phyloP scores from a whole-genome alignment of 345 rosid species.

The Linum usitatissimum region DNA sequence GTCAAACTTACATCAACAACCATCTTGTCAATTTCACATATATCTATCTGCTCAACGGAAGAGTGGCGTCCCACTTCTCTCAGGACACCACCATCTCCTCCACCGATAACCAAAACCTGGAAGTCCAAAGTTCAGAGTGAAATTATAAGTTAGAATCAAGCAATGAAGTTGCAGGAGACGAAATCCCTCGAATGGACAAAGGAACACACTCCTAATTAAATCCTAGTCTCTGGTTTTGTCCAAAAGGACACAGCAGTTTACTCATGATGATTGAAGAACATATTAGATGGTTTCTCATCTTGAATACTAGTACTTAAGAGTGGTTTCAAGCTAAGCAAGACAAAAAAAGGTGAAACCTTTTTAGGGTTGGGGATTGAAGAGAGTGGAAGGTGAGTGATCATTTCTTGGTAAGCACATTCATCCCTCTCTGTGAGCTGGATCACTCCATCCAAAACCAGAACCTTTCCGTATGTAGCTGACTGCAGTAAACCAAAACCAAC shows the following conservation, averaged over 20 bases:
- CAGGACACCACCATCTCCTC: constrained; percentile 94
- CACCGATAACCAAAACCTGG: constrained; percentile 90
- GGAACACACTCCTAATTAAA: neutral
- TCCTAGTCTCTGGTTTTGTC: no score
- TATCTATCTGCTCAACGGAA: constrained; percentile 77
- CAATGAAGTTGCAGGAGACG: neutral
- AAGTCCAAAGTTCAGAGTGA: neutral
- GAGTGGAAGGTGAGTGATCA: constrained; percentile 93
- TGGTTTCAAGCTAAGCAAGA: no score
- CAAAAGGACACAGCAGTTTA: neutral
- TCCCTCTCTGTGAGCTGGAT: constrained; percentile 95
- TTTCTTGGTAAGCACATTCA: constrained; percentile 97
- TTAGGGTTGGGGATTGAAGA: constrained; percentile 84
- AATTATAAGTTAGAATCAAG: neutral
- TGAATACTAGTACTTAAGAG: no score
- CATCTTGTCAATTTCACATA: constrained; percentile 94
- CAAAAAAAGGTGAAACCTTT: constrained; percentile 33
- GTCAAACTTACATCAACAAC: constrained; percentile 75
- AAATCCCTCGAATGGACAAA: neutral
- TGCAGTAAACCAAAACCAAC: constrained; percentile 16
- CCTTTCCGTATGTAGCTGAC: constrained; percentile 94
- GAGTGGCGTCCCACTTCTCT: constrained; percentile 85
- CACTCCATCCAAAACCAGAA: constrained; percentile 90
- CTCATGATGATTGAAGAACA: neutral
- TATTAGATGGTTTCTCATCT: no score